Base-by-base conservation (phyloP, 2,329 filamentous ascomycete genomes). In the Arachnopeziza araneosa region DNA sequence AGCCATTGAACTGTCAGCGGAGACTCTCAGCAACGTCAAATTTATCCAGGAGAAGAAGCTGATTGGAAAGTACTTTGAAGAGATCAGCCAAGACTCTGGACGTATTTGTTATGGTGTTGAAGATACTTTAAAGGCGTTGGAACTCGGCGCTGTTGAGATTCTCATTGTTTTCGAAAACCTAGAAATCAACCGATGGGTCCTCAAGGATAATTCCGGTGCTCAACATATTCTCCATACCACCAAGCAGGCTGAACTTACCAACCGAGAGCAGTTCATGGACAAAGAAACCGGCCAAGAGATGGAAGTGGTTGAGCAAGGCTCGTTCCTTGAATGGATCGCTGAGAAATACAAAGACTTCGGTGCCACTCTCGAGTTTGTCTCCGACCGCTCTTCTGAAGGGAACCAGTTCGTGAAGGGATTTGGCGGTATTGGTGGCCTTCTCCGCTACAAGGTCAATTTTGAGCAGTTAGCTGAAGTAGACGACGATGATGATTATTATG, bases 11-110 rank as follows among this genome's bases (percentile, higher is more conserved):
- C 78, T 99, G 71, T 89, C 95, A 24, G 85, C 92, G 8, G 96
- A 99, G 81, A 99, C 95, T 8, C 84, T 99, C 54, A 90, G 93
- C 77, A 99, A 98, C 74, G 95, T 99, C 84, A 99, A 99, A 80
- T 99, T 99, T 76, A 97, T 99, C 75, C 95, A 99, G 78, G 95
- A 99, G 84, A 99, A 99, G 89, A 99, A 97, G 81, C 86, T 99
- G 65, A 99, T 99, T 73, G 93, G 93, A 75, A 92, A 90, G 75
- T 99, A 99, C 82, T 99, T 99, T 71, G 93, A 99, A 75, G 93
- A 99, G 78, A 98, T 99, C 72, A 96, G 91, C 75, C 92, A 96
- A 77, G 95, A 99, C 74, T 96, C 89, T 56, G 95, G 95, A 69
- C 95, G 92, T 74, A 87, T 99, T 68, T 99, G 95, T 82, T 99